phyloP scores from a whole-genome alignment of 805 yeast genomes.

The Sugiyamaella americana region DNA sequence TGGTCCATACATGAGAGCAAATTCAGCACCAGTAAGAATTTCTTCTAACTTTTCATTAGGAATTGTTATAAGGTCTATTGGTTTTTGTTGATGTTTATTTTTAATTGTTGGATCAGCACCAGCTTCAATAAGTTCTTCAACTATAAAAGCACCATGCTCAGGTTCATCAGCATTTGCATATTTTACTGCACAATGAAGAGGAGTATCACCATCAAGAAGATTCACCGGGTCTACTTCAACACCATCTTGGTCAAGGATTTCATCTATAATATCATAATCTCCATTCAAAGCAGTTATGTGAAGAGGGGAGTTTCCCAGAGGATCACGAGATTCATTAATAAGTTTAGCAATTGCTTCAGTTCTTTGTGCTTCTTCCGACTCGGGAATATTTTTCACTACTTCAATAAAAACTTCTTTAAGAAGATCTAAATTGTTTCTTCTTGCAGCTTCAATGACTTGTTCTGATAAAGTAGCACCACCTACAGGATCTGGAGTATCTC shows the following conservation, averaged over 20 bases:
- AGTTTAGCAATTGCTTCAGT: constrained; percentile 37
- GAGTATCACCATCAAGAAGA: constrained; percentile 72
- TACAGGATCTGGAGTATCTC: not conserved
- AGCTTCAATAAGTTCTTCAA: constrained; percentile 80
- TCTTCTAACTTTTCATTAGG: constrained; percentile 52
- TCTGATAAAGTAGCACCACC: constrained; percentile 70
- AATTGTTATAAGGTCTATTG: constrained; percentile 60
- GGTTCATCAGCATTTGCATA: constrained; percentile 67
- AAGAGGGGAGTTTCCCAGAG: constrained; percentile 72
- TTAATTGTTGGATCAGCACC: constrained; percentile 70
- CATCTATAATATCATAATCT: constrained; percentile 78
- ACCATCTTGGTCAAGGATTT: constrained; percentile 77
- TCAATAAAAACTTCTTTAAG: constrained; percentile 50
- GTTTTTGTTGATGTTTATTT: constrained; percentile 62
- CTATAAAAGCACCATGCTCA: constrained; percentile 73
- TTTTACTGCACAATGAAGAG: constrained; percentile 78
- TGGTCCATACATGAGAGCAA: constrained; percentile 41
- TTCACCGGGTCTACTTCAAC: constrained; percentile 83
- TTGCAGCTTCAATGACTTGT: constrained; percentile 78
- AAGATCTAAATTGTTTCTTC: constrained; percentile 81
- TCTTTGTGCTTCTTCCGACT: constrained; percentile 19
- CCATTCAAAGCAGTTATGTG: constrained; percentile 82
- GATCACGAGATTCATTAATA: constrained; percentile 65
- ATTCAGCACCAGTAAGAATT: constrained; percentile 75
- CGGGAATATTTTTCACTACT: constrained; percentile 39